Evolutionary conservation across 2,329 filamentous ascomycete species (phyloP), one percentile per base, ranked within the genome.

Genomic region (Aureobasidium namibiae): DNA sequence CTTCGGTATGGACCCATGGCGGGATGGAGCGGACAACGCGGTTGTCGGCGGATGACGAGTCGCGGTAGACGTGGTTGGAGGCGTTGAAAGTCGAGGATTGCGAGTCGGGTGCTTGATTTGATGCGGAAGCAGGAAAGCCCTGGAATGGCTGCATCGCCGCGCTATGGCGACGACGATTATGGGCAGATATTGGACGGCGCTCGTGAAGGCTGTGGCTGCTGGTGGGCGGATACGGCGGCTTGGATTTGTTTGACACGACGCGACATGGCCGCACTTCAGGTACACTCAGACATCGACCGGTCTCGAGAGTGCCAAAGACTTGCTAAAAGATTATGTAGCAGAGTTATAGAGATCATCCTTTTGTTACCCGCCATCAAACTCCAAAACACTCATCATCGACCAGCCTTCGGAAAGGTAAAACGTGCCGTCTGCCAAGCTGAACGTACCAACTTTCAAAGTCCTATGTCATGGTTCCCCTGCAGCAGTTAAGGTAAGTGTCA

Each of bases 1-100:
- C 66, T 63, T 69, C 68, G 58, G 67, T 63, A 49, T 71, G 70
- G 10, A 72, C 66, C 70, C 70, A 73, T 53, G 70, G 70, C 34
- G 70, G 70, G 41, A 73, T 67, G 11, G 68, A 66, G 41, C 52
- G 56, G 48, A 63, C 58, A 14, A 59, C 42, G 18, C 54, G 56
- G 24, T 61, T 46, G 49, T 63, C 60, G 33, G 53, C 56, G n/a
- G 56, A 54, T 7, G 41, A 31, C 0, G 52, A 56, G 21, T 56
- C 53, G 31, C 23, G 53, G 24, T 18, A 33, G 21, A 46, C 23
- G 39, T 56, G 58, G 23, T 61, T 60, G 53, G 61, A 62, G 24
- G 56, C 59, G 45, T 63, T 54, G 21, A 63, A 26, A 24, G 62
- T 62, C 34, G 62, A 61, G 9, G 62, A 63, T 29, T 60, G 60